Percentiles rank a stretch among this genome's conserved stretches.
Conservation (phyloP, 2,329 filamentous ascomycete genomes). For the Aspergillus bombycis region DNA sequence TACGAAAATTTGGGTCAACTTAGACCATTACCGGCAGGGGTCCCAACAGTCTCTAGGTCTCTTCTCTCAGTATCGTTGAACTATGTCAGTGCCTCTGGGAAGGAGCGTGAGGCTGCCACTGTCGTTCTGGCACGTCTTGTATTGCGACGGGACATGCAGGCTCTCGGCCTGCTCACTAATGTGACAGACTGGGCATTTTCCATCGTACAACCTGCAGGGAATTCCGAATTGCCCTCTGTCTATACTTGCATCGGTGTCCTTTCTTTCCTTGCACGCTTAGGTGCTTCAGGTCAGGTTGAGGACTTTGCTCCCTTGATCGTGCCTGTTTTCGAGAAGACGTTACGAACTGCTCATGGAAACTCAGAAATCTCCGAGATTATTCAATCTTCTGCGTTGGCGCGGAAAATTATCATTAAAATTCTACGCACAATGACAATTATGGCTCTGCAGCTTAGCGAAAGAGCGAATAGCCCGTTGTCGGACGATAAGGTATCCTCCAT, state of each 20-base stretch:
- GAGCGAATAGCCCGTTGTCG: slow-evolving; percentile 27
- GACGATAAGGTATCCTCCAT: slow-evolving; percentile 52
- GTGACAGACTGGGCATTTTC: slow-evolving; percentile 73
- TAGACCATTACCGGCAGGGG: slow-evolving; percentile 55
- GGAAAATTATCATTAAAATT: slow-evolving; percentile 85
- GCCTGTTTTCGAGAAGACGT: slow-evolving; percentile 67
- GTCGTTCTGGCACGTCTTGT: slow-evolving; percentile 77
- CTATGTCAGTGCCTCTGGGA: slow-evolving; percentile 75
- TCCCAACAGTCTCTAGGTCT: slow-evolving; percentile 72
- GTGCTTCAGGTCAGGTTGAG: slow-evolving; percentile 71
- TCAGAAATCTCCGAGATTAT: slow-evolving; percentile 58
- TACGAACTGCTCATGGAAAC: slow-evolving; percentile 59
- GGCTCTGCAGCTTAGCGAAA: slow-evolving; percentile 57
- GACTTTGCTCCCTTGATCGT: slow-evolving; percentile 71
- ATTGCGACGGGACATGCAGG: slow-evolving; percentile 87
- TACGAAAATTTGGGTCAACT: slow-evolving; percentile 35
- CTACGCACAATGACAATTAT: slow-evolving; percentile 73
- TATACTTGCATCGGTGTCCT: slow-evolving; percentile 80
- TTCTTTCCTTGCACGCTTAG: slow-evolving; percentile 75
- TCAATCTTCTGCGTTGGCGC: slow-evolving; percentile 73
- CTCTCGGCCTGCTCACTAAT: slow-evolving; percentile 67
- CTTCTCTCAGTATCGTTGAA: slow-evolving; percentile 71
- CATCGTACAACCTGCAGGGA: slow-evolving; percentile 55
- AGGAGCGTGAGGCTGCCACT: slow-evolving; percentile 88
- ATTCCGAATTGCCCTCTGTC: slow-evolving; percentile 52